These are phyloP conservation scores for Penicillium antarcticum DNA, from an alignment of 495 filamentous ascomycete genomes.

Conservation along the genomic window DNA sequence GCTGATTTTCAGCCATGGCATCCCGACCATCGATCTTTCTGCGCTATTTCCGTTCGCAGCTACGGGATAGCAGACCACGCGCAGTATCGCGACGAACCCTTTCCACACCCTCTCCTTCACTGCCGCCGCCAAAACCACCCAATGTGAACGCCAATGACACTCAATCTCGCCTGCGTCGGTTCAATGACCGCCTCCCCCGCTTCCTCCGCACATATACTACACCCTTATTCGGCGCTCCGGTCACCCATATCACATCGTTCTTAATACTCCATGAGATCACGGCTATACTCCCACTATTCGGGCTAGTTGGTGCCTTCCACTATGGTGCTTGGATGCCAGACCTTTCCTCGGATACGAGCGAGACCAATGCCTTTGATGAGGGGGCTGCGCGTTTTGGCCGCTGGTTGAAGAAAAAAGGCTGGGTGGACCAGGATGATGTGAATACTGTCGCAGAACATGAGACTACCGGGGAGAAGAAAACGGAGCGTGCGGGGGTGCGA, in stretches of 20 bases:
- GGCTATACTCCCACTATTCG: constrained; percentile 74
- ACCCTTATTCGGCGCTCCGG: constrained; percentile 67
- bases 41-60: constrained; percentile 12
- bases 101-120: constrained; percentile 26
- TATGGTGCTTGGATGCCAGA: constrained; percentile 63
- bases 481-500: constrained; percentile 40
- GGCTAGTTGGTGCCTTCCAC: constrained; percentile 73
- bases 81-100: constrained; percentile 14
- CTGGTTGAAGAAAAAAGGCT: constrained; percentile 59
- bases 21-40: constrained; percentile 13
- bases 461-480: not conserved
- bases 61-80: constrained; percentile 7
- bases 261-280: constrained; percentile 89
- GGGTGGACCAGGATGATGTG: constrained; percentile 50
- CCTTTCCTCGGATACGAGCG: constrained; percentile 45
- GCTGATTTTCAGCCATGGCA: constrained; percentile 6
- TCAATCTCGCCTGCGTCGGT: constrained; percentile 50
- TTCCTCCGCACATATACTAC: constrained; percentile 64
- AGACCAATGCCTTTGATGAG: constrained; percentile 43
- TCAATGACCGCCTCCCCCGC: constrained; percentile 56
- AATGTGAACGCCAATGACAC: constrained; percentile 25
- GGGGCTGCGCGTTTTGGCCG: constrained; percentile 54
- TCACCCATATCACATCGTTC: constrained; percentile 82
- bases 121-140: constrained; percentile 4
- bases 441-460: constrained; percentile 26